Base-by-base conservation (phyloP, 2,329 filamentous ascomycete genomes). In the Septoria petroselini region DNA sequence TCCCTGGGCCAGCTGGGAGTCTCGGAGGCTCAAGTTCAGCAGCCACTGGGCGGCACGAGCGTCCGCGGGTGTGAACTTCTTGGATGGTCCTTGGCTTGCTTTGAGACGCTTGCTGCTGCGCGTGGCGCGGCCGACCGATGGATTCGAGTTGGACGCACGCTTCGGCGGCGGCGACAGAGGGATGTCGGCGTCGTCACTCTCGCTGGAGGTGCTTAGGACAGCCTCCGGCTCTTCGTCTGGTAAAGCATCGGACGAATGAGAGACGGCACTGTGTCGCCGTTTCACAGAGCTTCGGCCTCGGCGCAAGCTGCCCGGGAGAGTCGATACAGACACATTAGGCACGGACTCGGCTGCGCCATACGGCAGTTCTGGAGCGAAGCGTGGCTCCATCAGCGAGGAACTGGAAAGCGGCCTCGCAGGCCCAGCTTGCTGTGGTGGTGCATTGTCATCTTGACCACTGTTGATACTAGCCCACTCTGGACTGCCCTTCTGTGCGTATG, bases 31-130 rank as follows among this genome's bases (percentile, higher is more conserved):
- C 25, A 63, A 45, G 18, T 58, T 58, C 23, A 63, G 47, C 39
- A 63, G 30, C 59, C 58, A 62, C 15, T 54, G 55, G 14, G 61
- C 61, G 30, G 61, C 61, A 31, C 48, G 53, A 47, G 46, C 54
- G 38, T 62, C 61, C 3, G 40, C 52, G 8, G 55, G 55, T 14
- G 43, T 54, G 52, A 50, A 59, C 30, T 52, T 55, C 25, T 33
- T 55, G 14, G 44, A 21, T 25, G 29, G 9, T 14, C 18, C 33
- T 15, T 42, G 23, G 34, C 17, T 23, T 25, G 38, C 1, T 30
- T 40, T 39, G 18, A 15, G 14, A 7, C 25, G 23, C 40, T 41
- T 49, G 11, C 19, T 39, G 39, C 19, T 41, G 23, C 41, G 41
- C 15, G 35, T 12, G 15, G 17, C 25, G 19, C 35, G 35, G 21